Base-by-base conservation (phyloP, 768 basidiomycete genomes). In the Rhodotorula graminis region DNA sequence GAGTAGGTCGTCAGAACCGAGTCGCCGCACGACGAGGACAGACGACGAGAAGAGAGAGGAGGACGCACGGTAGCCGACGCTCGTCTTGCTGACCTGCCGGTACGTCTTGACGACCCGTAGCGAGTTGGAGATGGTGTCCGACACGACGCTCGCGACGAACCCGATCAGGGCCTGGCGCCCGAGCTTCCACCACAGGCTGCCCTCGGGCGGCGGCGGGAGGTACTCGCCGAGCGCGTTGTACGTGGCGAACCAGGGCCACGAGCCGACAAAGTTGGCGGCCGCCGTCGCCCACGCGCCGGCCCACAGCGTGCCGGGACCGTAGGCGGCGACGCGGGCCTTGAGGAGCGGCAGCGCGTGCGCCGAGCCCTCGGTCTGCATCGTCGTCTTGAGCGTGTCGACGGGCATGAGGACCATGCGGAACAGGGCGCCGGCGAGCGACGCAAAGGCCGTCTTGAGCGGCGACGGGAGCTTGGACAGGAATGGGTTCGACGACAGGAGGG, bases 41-140 rank as follows among this genome's bases (percentile, higher is more conserved):
- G 29, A 33, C n/a, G 37, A 27, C 29, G 21, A 29, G 59, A 2
- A 15, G 19, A 14, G 42, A 46, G 18, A 60, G 59, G 27, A 3
- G 2, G 40, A 79, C 83, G 71, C 64, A 84, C 83, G 67, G 80
- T 97, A 98, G 2, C 88, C 86, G 25, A 98, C 89, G 44, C 87
- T 85, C 10, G 86, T 87, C 71, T 89, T 88, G 79, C 93, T 87
- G 46, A 94, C 92, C 80, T 98, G 95, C 25, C 94, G 84, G 82
- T 96, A 97, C 0, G 95, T 97, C 85, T 97, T 98, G 79, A 98
- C 82, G 5, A 98, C 94, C 29, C 92, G 87, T 3, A 98, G 83
- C 11, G 89, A 92, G 82, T 97, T 97, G 57, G 90, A 91, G 55
- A 90, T 79, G 3, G 88, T 90, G 79, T 97, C 95, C 19, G 91